Percentiles rank a stretch among this genome's conserved stretches.
Conservation (phyloP, 2,329 filamentous ascomycete genomes). For the Fusarium begoniae region DNA sequence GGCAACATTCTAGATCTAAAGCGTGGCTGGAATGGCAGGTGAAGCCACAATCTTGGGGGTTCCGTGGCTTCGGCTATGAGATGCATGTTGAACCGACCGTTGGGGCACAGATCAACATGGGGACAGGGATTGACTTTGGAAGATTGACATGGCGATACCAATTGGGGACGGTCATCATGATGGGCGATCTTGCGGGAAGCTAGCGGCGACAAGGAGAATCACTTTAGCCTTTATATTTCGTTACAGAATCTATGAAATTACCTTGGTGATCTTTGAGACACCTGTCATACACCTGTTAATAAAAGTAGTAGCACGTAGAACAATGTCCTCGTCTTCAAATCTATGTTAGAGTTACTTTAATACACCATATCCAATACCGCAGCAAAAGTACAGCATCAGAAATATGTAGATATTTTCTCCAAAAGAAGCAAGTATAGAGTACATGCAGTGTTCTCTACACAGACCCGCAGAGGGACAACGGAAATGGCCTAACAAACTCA, state of each 20-base stretch:
- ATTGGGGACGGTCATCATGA: constrained; percentile 15
- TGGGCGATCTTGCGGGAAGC: constrained; percentile 21
- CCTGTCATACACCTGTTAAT: background rate
- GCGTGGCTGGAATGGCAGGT: constrained; percentile 7
- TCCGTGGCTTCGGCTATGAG: constrained; percentile 41
- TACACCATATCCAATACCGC: background rate
- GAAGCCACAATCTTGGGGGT: constrained; percentile 14
- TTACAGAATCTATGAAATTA: background rate
- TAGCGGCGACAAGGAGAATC: constrained; percentile 31
- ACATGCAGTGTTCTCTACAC: background rate
- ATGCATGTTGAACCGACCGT: constrained; percentile 36
- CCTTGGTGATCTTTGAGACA: background rate
- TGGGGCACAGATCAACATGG: constrained; percentile 36
- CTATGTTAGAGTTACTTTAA: background rate
- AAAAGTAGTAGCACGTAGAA: background rate
- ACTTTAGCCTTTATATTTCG: background rate
- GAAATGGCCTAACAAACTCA: background rate
- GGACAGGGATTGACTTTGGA: constrained; percentile 32
- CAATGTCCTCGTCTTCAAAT: background rate
- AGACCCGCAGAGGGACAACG: background rate
- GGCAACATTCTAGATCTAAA: constrained; percentile 3
- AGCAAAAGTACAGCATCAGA: background rate
- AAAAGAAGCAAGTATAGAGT: background rate
- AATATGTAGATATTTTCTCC: background rate
- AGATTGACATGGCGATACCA: constrained; percentile 20